These are phyloP conservation scores for Globisporangium spiculum DNA, from an alignment of 352 stramenopile species.

Conservation along the genomic window DNA sequence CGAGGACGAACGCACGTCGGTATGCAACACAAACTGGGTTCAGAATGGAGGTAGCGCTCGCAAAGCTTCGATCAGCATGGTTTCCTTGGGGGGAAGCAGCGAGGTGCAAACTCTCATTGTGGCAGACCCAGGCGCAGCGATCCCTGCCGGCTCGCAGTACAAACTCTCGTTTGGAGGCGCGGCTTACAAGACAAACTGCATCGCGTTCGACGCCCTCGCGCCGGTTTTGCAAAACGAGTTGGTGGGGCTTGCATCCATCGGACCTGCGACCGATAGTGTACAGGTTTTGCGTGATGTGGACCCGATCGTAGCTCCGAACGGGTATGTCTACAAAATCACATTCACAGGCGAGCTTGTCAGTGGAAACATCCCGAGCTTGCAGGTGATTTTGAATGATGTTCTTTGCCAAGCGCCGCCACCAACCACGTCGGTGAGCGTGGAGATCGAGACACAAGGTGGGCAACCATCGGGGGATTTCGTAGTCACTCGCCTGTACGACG, in stretches of 20 bases:
- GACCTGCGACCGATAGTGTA: constrained; percentile 25
- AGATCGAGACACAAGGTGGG: constrained; percentile 25
- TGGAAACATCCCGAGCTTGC: constrained; percentile 42
- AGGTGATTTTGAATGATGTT: constrained; percentile 16
- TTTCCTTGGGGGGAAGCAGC: constrained; percentile 54
- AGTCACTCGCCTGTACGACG: constrained; percentile 45
- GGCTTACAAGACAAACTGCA: constrained; percentile 25
- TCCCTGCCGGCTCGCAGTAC: constrained; percentile 26
- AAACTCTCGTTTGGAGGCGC: constrained; percentile 50
- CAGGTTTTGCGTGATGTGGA: constrained; percentile 48
- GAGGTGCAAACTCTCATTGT: constrained; percentile 60
- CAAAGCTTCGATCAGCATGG: constrained; percentile 36
- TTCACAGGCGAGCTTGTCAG: constrained; percentile 62
- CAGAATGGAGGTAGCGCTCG: constrained; percentile 42
- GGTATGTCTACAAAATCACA: constrained; percentile 61
- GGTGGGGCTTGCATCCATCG: constrained; percentile 30
- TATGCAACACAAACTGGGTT: constrained; percentile 24
- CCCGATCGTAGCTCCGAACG: constrained; percentile 38
- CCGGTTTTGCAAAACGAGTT: constrained; percentile 29
- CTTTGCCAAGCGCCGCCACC: constrained; percentile 16
- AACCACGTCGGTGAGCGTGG: constrained; percentile 29
- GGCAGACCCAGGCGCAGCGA: constrained; percentile 22
- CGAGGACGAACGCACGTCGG: constrained; percentile 24
- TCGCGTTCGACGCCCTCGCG: constrained; percentile 30
- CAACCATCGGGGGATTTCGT: constrained; percentile 34